phyloP scores from a whole-genome alignment of 495 filamentous ascomycete species.

The Xylaria sp. region DNA sequence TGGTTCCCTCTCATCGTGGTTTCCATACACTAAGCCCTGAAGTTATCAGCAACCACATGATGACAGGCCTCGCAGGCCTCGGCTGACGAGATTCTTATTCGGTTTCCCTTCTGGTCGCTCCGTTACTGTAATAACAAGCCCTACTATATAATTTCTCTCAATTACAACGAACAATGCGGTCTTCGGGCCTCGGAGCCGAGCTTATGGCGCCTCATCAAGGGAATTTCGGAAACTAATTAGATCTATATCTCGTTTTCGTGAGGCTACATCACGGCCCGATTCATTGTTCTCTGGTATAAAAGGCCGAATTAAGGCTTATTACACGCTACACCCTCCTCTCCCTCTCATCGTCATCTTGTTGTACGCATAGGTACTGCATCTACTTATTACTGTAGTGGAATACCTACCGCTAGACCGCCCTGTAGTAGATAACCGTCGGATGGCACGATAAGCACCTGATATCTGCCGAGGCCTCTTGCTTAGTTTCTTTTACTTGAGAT shows the following conservation, averaged over 20 bases:
- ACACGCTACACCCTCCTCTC: neutral
- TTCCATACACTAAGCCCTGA: neutral
- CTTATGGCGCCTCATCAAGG: neutral
- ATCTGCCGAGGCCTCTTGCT: slow-evolving; percentile 16
- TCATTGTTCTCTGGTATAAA: neutral
- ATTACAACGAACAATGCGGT: neutral
- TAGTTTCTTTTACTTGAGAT: neutral
- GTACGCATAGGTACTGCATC: neutral
- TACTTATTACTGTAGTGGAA: neutral
- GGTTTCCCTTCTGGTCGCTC: neutral
- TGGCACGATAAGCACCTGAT: slow-evolving; percentile 25
- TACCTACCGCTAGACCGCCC: neutral
- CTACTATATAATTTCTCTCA: neutral
- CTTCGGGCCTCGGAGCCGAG: slow-evolving; percentile 2
- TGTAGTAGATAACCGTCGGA: neutral
- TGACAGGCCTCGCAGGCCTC: neutral
- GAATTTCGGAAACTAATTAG: neutral
- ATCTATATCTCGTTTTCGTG: neutral
- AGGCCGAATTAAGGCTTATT: no score
- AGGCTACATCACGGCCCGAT: neutral
- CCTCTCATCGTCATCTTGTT: neutral
- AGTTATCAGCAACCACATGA: slow-evolving; percentile 2
- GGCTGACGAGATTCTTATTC: neutral
- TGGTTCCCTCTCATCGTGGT: neutral
- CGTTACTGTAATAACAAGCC: neutral